A percentile compares a stretch with the other conserved stretches of the same genome.
phyloP scores from a whole-genome alignment of 148 eudicot species.

The Beta vulgaris region DNA sequence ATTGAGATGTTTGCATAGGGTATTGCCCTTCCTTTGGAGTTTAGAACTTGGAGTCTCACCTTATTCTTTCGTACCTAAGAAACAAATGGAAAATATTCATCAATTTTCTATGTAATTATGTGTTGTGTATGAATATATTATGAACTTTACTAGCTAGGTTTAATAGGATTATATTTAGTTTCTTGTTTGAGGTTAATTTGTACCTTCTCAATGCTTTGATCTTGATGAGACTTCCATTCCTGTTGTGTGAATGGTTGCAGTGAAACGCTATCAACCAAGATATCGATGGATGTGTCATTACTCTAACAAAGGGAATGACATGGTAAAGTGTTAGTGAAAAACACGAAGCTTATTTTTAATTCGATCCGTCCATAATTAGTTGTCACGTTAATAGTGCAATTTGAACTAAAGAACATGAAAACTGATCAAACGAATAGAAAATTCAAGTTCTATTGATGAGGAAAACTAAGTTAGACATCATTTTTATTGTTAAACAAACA shows the following conservation, averaged over 20 bases:
- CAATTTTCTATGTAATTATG: not conserved
- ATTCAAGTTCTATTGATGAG: no score
- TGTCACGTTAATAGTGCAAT: no score
- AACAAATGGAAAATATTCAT: not conserved
- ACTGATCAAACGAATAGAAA: no score
- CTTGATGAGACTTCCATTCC: conserved; percentile 74
- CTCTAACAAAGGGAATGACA: conserved; percentile 35
- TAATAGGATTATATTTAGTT: not conserved
- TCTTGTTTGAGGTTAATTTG: not conserved
- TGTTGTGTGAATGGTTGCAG: conserved; percentile 70
- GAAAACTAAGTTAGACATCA: no score
- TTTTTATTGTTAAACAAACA: no score
- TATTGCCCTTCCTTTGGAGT: conserved; percentile 37
- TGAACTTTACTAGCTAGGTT: no score
- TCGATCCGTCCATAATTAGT: no score
- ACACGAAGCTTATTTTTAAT: no score
- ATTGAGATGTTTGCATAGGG: conserved; percentile 36
- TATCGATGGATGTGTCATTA: conserved; percentile 41
- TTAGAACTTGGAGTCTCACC: conserved; percentile 39
- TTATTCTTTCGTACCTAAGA: conserved; percentile 41
- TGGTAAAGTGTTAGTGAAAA: no score
- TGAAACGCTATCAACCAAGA: conserved; percentile 63
- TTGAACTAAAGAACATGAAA: no score
- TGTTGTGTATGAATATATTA: not conserved
- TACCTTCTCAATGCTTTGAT: conserved; percentile 62